Evolutionary conservation across 2,329 filamentous ascomycete genomes (phyloP), one percentile per base, ranked within the genome.

Genomic region (Talaromyces islandicus): DNA sequence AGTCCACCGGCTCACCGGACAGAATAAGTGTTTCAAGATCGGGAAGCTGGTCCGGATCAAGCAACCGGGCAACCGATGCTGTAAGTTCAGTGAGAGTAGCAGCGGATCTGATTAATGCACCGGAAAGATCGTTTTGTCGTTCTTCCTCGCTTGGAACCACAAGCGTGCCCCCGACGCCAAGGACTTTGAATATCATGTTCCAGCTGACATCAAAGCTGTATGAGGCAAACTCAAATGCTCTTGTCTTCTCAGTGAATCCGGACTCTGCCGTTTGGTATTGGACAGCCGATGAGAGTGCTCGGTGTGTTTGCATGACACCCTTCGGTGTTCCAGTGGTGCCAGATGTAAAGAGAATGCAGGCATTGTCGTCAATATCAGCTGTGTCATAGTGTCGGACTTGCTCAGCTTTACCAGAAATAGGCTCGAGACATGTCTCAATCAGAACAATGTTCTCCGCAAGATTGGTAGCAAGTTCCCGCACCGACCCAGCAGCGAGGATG

Each of bases 21-120:
- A 77, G 65, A 7, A 68, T 65, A 41, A 79, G 58, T 1, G 65
- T 67, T 19, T 69, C 70, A 9, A 60, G 30, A 11, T 32, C 30
- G 30, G 30, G 30, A 32, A 32, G 7, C 30, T 32, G 9, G 9
- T 10, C 9, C 0, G 72, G 72, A 7, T 68, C 62, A 7, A 79
- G 61, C 3, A 76, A 62, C 7, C 70, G 64, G 0, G 83, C 83
- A n/a, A 86, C 75, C 0, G 81, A 74, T 0, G 83, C 78, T 0
- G 84, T 86, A 68, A 86, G 78, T 66, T 83, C 80, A 1, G 76
- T 79, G 76, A 77, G 79, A 35, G 75, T 81, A 41, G 80, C 78
- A 6, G 76, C 69, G 72, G 81, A 35, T 79, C 0, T 73, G 64
- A 6, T 75, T 72, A 43, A 84, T 79, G 73, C 75, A 0, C 73